phyloP scores from a whole-genome alignment of 352 stramenopile genomes.

The Thalassiosira hispida region DNA sequence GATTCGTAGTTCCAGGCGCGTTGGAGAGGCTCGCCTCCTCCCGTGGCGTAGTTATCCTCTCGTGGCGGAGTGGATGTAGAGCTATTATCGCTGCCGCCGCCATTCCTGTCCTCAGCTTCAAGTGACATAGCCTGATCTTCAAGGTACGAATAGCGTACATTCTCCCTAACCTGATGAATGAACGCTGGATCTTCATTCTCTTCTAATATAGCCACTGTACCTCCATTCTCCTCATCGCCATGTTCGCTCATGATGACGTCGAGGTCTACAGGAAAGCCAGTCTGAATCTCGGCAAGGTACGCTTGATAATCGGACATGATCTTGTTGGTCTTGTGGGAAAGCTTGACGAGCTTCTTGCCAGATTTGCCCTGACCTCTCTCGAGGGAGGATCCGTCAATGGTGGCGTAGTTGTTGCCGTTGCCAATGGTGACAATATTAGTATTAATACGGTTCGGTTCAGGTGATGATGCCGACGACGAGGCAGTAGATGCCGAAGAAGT shows the following conservation, averaged over 20 bases:
- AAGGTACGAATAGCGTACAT: background rate
- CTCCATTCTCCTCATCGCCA: background rate
- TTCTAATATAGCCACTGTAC: background rate
- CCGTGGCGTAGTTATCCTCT: background rate
- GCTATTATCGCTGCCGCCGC: background rate
- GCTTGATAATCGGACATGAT: constrained; percentile 6
- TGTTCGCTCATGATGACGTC: too few species aligned
- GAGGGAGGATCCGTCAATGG: too few species aligned
- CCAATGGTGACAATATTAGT: too few species aligned
- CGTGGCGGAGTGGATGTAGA: background rate
- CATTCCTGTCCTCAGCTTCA: too few species aligned
- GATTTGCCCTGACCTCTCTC: background rate
- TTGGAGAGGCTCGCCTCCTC: background rate
- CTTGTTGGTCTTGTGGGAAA: background rate
- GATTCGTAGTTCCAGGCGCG: background rate
- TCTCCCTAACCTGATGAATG: background rate
- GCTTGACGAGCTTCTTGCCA: background rate
- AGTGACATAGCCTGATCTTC: background rate
- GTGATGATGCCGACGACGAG: too few species aligned
- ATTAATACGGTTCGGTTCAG: too few species aligned
- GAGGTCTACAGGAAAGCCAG: background rate
- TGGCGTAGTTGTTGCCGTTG: too few species aligned
- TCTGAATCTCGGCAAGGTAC: constrained; percentile 4
- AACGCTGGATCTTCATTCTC: background rate
- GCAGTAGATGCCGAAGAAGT: too few species aligned